Percentiles rank a stretch among this genome's conserved stretches.
phyloP scores from a whole-genome alignment of 805 yeast genomes.

The Ogataea haglerorum region DNA sequence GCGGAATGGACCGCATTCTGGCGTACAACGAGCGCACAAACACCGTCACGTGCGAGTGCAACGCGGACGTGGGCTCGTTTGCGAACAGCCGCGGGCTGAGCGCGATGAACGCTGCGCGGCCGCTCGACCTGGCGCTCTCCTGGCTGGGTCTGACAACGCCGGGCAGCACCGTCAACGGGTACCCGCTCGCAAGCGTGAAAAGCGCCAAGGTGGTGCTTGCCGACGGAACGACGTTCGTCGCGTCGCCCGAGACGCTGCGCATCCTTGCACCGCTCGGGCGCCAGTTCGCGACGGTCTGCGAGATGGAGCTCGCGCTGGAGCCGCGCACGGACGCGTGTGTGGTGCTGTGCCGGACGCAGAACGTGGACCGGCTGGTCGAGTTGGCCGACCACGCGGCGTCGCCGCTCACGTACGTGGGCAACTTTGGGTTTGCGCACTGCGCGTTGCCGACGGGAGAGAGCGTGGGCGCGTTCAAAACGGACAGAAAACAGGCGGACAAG shows the following conservation, averaged over 20 bases:
- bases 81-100: constrained; percentile 2
- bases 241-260: constrained; percentile 9
- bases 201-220: constrained; percentile 26
- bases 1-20: constrained; percentile 13
- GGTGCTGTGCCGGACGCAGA: neutral
- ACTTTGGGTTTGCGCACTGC: neutral
- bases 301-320: constrained; percentile 16
- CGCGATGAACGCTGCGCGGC: constrained; percentile 1
- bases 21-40: constrained; percentile 1
- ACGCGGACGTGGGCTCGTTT: constrained; percentile 4
- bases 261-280: constrained; percentile 14
- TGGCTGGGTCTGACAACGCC: constrained; percentile 16
- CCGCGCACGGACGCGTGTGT: constrained; percentile 1
- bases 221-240: constrained; percentile 24
- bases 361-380: neutral
- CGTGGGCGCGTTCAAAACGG: neutral
- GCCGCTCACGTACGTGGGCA: constrained; percentile 5
- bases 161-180: constrained; percentile 5
- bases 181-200: constrained; percentile 10
- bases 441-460: neutral
- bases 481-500: neutral
- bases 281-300: constrained; percentile 17
- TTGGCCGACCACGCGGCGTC: neutral
- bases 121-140: constrained; percentile 21
- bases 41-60: constrained; percentile 11